phyloP scores from a whole-genome alignment of 495 filamentous ascomycete genomes.

The Penicillium roqueforti region DNA sequence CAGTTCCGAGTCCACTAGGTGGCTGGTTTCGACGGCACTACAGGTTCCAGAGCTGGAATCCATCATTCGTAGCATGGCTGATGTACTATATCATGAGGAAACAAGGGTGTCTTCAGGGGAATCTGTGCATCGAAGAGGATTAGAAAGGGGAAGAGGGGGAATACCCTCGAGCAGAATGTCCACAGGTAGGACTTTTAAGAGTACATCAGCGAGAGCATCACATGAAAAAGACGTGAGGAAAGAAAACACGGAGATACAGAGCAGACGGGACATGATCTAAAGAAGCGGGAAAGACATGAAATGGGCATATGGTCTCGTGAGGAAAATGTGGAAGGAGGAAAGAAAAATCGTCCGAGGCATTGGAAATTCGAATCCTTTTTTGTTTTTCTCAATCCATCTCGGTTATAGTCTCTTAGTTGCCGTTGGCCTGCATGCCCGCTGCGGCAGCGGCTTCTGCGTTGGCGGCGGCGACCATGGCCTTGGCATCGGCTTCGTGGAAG shows the following conservation, averaged over 20 bases:
- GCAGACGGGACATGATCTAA: slow-evolving; percentile 27
- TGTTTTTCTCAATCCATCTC: slow-evolving; percentile 4
- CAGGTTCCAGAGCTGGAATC: slow-evolving; percentile 1
- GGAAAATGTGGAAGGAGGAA: slow-evolving; percentile 12
- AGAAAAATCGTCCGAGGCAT: slow-evolving; percentile 7
- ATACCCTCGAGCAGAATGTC: slow-evolving; percentile 4
- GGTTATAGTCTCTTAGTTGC: slow-evolving; percentile 30
- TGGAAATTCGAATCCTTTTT: slow-evolving; percentile 3
- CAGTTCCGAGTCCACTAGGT: neutral
- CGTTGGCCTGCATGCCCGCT: slow-evolving; percentile 35
- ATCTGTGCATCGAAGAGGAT: slow-evolving; percentile 33
- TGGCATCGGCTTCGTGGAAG: slow-evolving; percentile 71
- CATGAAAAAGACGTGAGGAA: slow-evolving; percentile 10
- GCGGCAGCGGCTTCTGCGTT: slow-evolving; percentile 38
- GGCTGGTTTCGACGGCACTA: neutral
- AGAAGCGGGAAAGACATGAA: slow-evolving; percentile 28
- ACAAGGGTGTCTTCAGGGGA: slow-evolving; percentile 21
- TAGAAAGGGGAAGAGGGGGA: slow-evolving; percentile 11
- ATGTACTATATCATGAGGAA: slow-evolving; percentile 28
- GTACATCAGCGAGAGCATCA: slow-evolving; percentile 28
- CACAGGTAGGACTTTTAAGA: slow-evolving; percentile 29
- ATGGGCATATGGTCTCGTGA: slow-evolving; percentile 39
- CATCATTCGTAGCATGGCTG: slow-evolving; percentile 22
- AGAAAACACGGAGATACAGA: slow-evolving; percentile 2
- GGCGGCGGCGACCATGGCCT: slow-evolving; percentile 41